Evolutionary conservation across 2,329 filamentous ascomycete genomes (phyloP).

Genomic region (Colletotrichum lindemuthianum): DNA sequence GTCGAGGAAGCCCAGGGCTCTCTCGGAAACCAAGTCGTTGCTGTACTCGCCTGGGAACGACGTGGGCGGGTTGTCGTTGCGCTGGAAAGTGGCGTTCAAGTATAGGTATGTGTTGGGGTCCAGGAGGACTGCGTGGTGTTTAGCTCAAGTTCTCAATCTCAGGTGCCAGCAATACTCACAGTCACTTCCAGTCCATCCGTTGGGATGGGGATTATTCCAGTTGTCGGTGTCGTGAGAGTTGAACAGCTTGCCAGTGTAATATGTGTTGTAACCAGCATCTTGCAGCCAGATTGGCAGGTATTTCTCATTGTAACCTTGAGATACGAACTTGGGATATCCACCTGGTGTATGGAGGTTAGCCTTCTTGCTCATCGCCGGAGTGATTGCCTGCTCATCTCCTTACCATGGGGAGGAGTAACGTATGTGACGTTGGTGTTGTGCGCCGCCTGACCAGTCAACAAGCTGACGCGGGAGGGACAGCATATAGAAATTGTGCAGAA

Average conservation of each 20-base stretch:
- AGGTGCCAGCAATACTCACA: conserved; percentile 20
- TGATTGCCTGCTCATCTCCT: neutral
- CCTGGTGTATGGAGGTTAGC: conserved; percentile 38
- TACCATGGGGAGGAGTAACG: conserved; percentile 64
- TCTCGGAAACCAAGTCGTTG: conserved; percentile 68
- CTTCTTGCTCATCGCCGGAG: neutral
- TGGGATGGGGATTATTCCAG: conserved; percentile 66
- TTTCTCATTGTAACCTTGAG: conserved; percentile 71
- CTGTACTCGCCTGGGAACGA: conserved; percentile 47
- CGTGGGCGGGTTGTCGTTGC: conserved; percentile 49
- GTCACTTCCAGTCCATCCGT: conserved; percentile 66
- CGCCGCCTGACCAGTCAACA: conserved; percentile 73
- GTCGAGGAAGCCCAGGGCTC: conserved; percentile 68
- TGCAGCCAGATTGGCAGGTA: conserved; percentile 80
- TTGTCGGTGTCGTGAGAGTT: conserved; percentile 71
- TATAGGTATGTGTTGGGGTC: conserved; percentile 53
- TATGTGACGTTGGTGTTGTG: conserved; percentile 78
- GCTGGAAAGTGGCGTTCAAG: conserved; percentile 60
- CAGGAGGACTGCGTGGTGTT: conserved; percentile 46
- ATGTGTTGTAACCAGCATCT: conserved; percentile 73
- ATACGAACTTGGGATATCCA: conserved; percentile 72
- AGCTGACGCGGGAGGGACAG: conserved; percentile 72
- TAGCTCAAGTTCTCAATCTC: neutral
- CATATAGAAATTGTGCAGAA: conserved; percentile 75
- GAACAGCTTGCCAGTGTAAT: conserved; percentile 79